Evolutionary conservation across 163 green algal genomes (phyloP).

Genomic region (Chlorella variabilis): DNA sequence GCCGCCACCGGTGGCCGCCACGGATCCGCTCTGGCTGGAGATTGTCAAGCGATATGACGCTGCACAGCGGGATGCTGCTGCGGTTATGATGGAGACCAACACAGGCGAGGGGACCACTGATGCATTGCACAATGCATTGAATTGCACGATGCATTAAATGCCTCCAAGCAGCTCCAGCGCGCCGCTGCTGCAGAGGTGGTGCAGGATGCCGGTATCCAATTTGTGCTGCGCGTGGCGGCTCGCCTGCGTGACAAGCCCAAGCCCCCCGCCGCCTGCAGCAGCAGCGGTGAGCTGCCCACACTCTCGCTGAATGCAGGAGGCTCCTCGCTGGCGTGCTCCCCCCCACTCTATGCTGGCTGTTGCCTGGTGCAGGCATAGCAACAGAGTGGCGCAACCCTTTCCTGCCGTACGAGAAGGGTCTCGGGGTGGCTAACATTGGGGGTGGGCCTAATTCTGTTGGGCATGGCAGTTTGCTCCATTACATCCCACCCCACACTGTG

Average conservation of each 20-base stretch:
- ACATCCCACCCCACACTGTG: not conserved
- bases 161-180: too few relatives aligned
- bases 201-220: constrained; percentile 34
- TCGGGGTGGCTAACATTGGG: constrained; percentile 74
- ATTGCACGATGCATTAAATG: too few relatives aligned
- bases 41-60: constrained; percentile 17
- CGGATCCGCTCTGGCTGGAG: not conserved
- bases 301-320: too few relatives aligned
- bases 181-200: constrained; percentile 14
- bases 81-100: constrained; percentile 21
- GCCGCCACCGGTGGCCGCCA: too few relatives aligned
- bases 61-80: constrained; percentile 4
- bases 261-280: constrained; percentile 24
- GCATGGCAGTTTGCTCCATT: not conserved
- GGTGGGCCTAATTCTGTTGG: too few relatives aligned
- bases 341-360: too few relatives aligned
- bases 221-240: constrained; percentile 70
- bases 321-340: too few relatives aligned
- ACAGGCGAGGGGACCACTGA: not conserved
- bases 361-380: too few relatives aligned
- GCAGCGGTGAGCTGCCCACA: not conserved
- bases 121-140: too few relatives aligned
- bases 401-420: constrained; percentile 74
- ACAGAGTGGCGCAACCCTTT: constrained; percentile 76
- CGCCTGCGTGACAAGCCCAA: constrained; percentile 77